Evolutionary conservation across 352 stramenopile genomes (phyloP).

Genomic region (Globisporangium paddicum): DNA sequence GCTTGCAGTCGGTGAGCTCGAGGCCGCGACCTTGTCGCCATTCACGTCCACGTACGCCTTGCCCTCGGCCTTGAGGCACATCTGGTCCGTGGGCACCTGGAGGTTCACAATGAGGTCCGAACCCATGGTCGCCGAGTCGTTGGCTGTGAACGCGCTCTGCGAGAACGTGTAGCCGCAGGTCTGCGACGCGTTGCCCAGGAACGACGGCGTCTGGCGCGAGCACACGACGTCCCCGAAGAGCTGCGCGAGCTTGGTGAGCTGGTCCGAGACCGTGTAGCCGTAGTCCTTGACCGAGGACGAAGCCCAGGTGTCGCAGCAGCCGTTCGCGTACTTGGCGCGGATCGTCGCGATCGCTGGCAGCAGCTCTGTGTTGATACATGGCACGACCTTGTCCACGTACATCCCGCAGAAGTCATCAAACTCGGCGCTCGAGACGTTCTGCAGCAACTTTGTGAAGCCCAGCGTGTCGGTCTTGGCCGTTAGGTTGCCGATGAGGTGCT

Average conservation of each 20-base stretch:
- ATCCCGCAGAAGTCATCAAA: constrained; percentile 49
- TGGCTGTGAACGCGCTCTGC: constrained; percentile 23
- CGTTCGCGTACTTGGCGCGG: constrained; percentile 33
- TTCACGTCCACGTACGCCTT: constrained; percentile 40
- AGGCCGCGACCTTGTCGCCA: constrained; percentile 19
- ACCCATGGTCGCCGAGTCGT: constrained; percentile 28
- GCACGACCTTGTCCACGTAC: constrained; percentile 39
- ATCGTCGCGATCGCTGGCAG: constrained; percentile 49
- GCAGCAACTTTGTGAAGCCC: constrained; percentile 25
- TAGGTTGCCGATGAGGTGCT: constrained; percentile 34
- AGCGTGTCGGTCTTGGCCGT: constrained; percentile 18
- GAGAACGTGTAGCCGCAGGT: constrained; percentile 50
- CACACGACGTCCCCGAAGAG: constrained; percentile 49
- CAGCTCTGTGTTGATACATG: constrained; percentile 45
- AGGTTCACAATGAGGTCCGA: constrained; percentile 34
- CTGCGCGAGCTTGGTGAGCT: constrained; percentile 51
- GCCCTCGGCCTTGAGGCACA: constrained; percentile 45
- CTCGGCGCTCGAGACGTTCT: constrained; percentile 23
- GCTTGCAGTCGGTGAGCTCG: constrained; percentile 21
- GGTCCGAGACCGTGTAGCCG: constrained; percentile 55
- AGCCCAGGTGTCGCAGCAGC: constrained; percentile 54
- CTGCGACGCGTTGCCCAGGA: constrained; percentile 31
- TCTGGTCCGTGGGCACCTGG: constrained; percentile 48
- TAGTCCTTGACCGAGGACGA: constrained; percentile 32
- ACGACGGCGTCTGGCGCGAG: constrained; percentile 40